These are phyloP conservation scores for Aureobasidium namibiae DNA, from an alignment of 2,329 filamentous ascomycete species.

Conservation along the genomic window DNA sequence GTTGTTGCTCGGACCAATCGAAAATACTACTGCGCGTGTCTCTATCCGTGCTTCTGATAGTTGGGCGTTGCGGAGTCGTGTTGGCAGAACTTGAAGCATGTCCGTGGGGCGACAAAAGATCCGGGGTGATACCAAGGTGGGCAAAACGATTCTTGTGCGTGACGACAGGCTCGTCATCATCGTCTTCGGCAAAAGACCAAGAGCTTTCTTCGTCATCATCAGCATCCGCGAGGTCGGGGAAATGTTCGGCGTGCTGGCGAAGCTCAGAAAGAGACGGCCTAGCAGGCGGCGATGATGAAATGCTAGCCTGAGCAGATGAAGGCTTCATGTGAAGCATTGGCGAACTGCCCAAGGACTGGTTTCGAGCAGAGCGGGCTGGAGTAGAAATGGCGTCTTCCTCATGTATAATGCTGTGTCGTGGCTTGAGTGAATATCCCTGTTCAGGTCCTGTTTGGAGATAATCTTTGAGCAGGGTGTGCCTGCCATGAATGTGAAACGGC, in stretches of 20 bases:
- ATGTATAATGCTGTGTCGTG: slow-evolving; percentile 39
- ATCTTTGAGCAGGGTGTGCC: slow-evolving; percentile 34
- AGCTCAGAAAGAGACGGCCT: slow-evolving; percentile 34
- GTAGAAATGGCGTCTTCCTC: slow-evolving; percentile 42
- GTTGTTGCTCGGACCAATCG: slow-evolving; percentile 65
- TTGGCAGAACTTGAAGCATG: slow-evolving; percentile 24
- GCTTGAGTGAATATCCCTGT: slow-evolving; percentile 25
- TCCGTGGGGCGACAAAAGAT: slow-evolving; percentile 17
- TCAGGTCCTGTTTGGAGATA: slow-evolving; percentile 39
- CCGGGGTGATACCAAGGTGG: slow-evolving; percentile 7
- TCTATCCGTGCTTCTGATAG: slow-evolving; percentile 30
- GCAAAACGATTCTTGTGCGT: slow-evolving; percentile 4
- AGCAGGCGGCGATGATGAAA: slow-evolving; percentile 38
- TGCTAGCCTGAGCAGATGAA: slow-evolving; percentile 19
- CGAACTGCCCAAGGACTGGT: slow-evolving; percentile 29
- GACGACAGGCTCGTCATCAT: slow-evolving; percentile 2
- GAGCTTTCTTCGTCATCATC: slow-evolving; percentile 23
- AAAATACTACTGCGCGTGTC: slow-evolving; percentile 59
- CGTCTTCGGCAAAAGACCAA: slow-evolving; percentile 33
- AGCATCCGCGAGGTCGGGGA: slow-evolving; percentile 25
- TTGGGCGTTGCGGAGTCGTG: slow-evolving; percentile 31
- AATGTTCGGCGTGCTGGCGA: slow-evolving; percentile 1
- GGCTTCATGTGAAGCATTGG: slow-evolving; percentile 19
- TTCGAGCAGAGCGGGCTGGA: slow-evolving; percentile 36
- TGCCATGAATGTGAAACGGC: slow-evolving; percentile 18